A percentile compares a stretch with the other conserved stretches of the same genome.
These are phyloP conservation scores for Colletotrichum costaricense DNA, from an alignment of 2,329 filamentous ascomycete genomes.

Conservation along the genomic window DNA sequence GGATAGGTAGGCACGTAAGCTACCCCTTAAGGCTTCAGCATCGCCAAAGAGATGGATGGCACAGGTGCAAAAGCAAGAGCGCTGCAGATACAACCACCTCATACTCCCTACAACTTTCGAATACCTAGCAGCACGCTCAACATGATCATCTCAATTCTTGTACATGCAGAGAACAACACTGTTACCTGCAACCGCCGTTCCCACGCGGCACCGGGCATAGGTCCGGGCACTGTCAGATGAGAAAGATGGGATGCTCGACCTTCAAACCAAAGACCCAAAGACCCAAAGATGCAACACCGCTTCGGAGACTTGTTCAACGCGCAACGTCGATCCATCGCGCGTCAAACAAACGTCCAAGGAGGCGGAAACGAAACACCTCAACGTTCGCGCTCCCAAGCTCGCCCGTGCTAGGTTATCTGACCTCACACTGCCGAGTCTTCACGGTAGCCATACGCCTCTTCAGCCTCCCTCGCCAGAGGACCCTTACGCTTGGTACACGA, in stretches of 20 bases:
- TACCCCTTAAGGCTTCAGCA: neutral
- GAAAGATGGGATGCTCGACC: conserved; percentile 15
- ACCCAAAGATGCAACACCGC: conserved; percentile 14
- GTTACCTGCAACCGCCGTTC: neutral
- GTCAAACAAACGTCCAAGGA: neutral
- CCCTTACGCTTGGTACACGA: neutral
- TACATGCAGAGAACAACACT: neutral
- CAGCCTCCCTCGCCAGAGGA: neutral
- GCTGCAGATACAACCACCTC: neutral
- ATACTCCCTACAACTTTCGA: neutral
- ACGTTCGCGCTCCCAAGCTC: neutral
- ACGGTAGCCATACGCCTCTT: neutral
- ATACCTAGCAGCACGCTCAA: neutral
- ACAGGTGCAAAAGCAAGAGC: conserved; percentile 2
- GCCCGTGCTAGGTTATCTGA: neutral
- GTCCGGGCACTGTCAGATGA: conserved; percentile 22
- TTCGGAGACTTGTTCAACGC: conserved; percentile 1
- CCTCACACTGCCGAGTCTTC: neutral
- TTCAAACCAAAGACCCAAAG: too few species aligned
- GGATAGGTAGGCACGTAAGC: too few species aligned
- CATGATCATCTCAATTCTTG: neutral
- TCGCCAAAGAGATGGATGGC: neutral
- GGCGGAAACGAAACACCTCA: conserved; percentile 6
- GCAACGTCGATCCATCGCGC: conserved; percentile 17
- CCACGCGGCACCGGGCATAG: conserved; percentile 11